These are phyloP conservation scores for Pseudocercospora pini-densiflorae DNA, from an alignment of 2,329 filamentous ascomycete species.

Conservation along the genomic window DNA sequence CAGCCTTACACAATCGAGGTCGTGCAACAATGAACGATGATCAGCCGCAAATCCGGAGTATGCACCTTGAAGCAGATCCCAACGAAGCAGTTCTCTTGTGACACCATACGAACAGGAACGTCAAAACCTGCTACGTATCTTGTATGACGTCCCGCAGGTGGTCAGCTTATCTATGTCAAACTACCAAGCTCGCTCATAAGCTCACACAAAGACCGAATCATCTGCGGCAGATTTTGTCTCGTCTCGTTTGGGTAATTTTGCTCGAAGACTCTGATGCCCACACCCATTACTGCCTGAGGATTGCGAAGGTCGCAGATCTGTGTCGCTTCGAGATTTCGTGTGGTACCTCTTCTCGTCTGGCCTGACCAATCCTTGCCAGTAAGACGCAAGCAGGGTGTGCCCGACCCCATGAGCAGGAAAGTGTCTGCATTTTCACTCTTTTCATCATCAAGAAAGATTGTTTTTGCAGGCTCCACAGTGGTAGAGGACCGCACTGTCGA, in stretches of 20 bases:
- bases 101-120: neutral
- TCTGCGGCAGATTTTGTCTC: constrained; percentile 26
- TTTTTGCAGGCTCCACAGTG: neutral
- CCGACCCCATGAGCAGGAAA: constrained; percentile 21
- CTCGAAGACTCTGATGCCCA: constrained; percentile 27
- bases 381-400: constrained; percentile 24
- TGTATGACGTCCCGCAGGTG: neutral
- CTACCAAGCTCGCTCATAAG: constrained; percentile 30
- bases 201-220: constrained; percentile 30
- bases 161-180: constrained; percentile 13
- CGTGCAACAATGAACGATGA: neutral
- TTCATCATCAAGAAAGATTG: constrained; percentile 22
- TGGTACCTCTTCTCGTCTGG: neutral
- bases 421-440: constrained; percentile 13
- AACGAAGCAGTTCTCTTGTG: neutral
- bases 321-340: too few species aligned
- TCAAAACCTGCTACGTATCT: neutral
- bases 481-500: neutral
- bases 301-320: constrained; percentile 23
- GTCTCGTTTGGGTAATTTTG: constrained; percentile 28
- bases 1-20: neutral
- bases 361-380: neutral
- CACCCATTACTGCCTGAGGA: constrained; percentile 24
- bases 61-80: neutral
- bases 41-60: neutral